Conservation (phyloP, 2,329 filamentous ascomycete species). For the Exophiala spinifera region DNA sequence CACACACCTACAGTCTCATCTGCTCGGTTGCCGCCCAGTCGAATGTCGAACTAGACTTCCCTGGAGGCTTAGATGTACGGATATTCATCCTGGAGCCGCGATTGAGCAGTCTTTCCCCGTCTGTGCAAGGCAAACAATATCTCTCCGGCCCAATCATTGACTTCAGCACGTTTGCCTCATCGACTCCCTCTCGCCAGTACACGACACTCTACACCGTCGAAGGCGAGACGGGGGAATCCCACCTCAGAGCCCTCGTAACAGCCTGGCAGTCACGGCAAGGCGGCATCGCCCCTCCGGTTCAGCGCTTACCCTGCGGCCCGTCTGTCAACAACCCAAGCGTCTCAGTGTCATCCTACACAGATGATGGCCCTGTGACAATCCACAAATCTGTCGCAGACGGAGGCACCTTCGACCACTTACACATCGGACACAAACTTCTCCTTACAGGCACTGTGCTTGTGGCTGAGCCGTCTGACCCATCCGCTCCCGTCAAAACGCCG, state of each 20-base stretch:
- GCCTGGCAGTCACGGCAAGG: conserved; percentile 16
- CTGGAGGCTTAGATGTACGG: conserved; percentile 71
- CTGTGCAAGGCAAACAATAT: conserved; percentile 10
- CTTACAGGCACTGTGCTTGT: conserved; percentile 77
- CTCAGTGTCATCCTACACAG: neutral
- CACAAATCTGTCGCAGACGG: conserved; percentile 73
- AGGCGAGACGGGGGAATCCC: conserved; percentile 43
- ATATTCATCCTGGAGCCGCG: conserved; percentile 61
- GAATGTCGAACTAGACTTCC: conserved; percentile 60
- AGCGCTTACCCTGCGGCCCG: conserved; percentile 21
- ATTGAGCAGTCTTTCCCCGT: conserved; percentile 1
- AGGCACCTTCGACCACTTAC: conserved; percentile 94
- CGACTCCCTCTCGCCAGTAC: conserved; percentile 29
- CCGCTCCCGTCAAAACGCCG: conserved; percentile 30
- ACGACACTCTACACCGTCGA: conserved; percentile 24
- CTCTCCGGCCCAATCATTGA: conserved; percentile 50
- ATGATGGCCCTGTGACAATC: conserved; percentile 25
- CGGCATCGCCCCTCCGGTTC: conserved; percentile 10
- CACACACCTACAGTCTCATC: conserved; percentile 73
- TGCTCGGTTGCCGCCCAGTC: conserved; percentile 66
- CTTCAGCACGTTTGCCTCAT: conserved; percentile 45
- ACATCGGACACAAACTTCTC: conserved; percentile 92
- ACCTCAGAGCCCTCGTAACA: conserved; percentile 38
- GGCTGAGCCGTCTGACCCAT: conserved; percentile 54
- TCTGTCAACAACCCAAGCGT: conserved; percentile 5